phyloP scores from a whole-genome alignment of 192 early-diverging fungal species.

The Coemansia sp. region DNA sequence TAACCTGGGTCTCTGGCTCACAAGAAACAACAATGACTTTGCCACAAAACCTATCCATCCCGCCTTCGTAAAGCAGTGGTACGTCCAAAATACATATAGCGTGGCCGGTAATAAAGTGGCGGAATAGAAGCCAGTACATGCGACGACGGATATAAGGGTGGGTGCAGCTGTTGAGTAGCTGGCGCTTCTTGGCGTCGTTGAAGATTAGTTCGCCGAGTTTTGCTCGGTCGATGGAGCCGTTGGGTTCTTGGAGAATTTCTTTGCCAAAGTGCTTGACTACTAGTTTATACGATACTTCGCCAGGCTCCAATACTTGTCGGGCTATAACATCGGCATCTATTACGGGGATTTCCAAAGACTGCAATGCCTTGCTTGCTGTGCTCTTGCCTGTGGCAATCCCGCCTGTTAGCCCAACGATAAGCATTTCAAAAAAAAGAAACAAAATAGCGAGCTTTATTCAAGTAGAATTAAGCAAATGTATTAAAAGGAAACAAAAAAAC shows the following conservation, averaged over 20 bases:
- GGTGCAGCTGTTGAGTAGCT: constrained; percentile 77
- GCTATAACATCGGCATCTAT: constrained; percentile 94
- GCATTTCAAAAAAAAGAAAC: constrained; percentile 68
- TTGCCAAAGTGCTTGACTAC: constrained; percentile 80
- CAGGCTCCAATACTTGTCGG: constrained; percentile 79
- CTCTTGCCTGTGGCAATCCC: constrained; percentile 94
- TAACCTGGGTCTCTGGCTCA: constrained; percentile 69
- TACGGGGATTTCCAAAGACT: constrained; percentile 64
- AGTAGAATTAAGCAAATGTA: too few species aligned
- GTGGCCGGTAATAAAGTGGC: constrained; percentile 70
- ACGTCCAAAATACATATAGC: constrained; percentile 83
- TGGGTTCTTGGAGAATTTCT: constrained; percentile 58
- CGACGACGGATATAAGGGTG: constrained; percentile 88
- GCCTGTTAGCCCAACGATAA: constrained; percentile 90
- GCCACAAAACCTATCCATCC: constrained; percentile 72
- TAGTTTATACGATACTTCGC: constrained; percentile 67
- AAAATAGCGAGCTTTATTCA: background rate
- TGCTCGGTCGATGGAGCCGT: constrained; percentile 66
- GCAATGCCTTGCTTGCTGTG: constrained; percentile 73
- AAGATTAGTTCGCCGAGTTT: constrained; percentile 85
- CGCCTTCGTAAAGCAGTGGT: constrained; percentile 89
- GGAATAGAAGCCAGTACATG: constrained; percentile 70
- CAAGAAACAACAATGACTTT: constrained; percentile 78
- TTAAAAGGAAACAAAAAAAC: background rate
- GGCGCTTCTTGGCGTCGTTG: constrained; percentile 67